Base-by-base conservation (phyloP, 169 alveolate species). In the Besnoitia besnoiti region DNA sequence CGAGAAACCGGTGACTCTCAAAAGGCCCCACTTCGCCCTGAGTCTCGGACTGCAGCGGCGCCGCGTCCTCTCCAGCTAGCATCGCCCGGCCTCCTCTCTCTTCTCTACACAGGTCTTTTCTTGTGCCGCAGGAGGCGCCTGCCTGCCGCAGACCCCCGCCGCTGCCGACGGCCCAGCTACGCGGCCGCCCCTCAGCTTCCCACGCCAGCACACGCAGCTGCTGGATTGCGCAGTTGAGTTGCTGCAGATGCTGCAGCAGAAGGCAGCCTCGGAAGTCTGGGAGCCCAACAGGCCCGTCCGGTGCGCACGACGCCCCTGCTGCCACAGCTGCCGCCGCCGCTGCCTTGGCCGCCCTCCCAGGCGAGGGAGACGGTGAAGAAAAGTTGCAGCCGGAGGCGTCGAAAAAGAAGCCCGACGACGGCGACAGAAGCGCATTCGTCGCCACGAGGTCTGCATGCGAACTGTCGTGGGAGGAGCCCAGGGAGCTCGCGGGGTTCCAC, bases 171-270 rank as follows among this genome's bases (percentile, higher is more conserved):
- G 67, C 5, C 4, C 4, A 21, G 30, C 67, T 3, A 21, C 30
- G 5, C 67, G 67, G 33, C 67, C 3, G 33, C 30, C 16, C 47
- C 55, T 39, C 40, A 4, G 12, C 59, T 39, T 39, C 40, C 87
- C 87, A 77, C 30, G 87, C 49, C 39, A 77, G 33, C 8, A 77
- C 40, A n/a, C 87, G 87, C 39, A 77, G 87, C 87, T 77, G 61
- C 55, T 77, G 87, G 30, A 77, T 42, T 30, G 87, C 87, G 87
- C 87, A 77, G 87, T 77, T 77, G 10, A 77, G 87, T 55, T 77
- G 87, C 87, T 77, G 87, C 19, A 77, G 55, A 55, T 77, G 87
- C 87, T 77, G 87, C 16, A 77, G 55, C 35, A 77, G n/a, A 30
- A 77, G 55, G 30, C 87, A 77, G 16, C 87, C 50, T 8, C 87